These are phyloP conservation scores for Penicillium sp. DNA, from an alignment of 2,329 filamentous ascomycete species.

Conservation along the genomic window DNA sequence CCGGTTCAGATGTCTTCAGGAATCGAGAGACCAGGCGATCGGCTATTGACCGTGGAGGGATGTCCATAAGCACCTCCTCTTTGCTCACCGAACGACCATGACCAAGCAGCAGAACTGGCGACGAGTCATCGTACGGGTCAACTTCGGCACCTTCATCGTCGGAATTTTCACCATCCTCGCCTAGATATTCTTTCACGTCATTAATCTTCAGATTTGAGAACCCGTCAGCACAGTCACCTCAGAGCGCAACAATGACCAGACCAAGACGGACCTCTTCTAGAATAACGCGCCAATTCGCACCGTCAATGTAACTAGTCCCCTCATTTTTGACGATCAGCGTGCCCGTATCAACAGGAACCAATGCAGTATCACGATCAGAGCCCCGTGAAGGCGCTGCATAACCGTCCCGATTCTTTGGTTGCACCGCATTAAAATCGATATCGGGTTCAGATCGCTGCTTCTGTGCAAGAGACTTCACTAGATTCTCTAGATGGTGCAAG, in stretches of 20 bases:
- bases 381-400: slow-evolving; percentile 14
- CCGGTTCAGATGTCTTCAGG: slow-evolving; percentile 34
- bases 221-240: slow-evolving; percentile 7
- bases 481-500: slow-evolving; percentile 37
- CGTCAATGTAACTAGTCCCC: slow-evolving; percentile 37
- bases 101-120: slow-evolving; percentile 31
- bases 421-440: slow-evolving; percentile 10
- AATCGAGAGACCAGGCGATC: slow-evolving; percentile 36
- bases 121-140: slow-evolving; percentile 17
- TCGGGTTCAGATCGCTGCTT: slow-evolving; percentile 18
- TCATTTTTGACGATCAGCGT: slow-evolving; percentile 31
- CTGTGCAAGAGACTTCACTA: slow-evolving; percentile 36
- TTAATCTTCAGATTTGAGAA: slow-evolving; percentile 26
- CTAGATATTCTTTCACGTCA: slow-evolving; percentile 33
- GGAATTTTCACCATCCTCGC: slow-evolving; percentile 18
- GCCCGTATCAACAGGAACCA: slow-evolving; percentile 24
- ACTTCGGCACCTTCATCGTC: slow-evolving; percentile 26
- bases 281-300: slow-evolving; percentile 38
- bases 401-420: slow-evolving; percentile 2
- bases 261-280: slow-evolving; percentile 33
- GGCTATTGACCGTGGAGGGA: slow-evolving; percentile 31
- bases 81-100: slow-evolving; percentile 23
- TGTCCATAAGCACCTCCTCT: slow-evolving; percentile 33
- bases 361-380: slow-evolving; percentile 10
- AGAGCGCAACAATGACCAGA: not conserved